Evolutionary conservation across 257 asterid genomes (phyloP).

Genomic region (Solanum piurae): DNA sequence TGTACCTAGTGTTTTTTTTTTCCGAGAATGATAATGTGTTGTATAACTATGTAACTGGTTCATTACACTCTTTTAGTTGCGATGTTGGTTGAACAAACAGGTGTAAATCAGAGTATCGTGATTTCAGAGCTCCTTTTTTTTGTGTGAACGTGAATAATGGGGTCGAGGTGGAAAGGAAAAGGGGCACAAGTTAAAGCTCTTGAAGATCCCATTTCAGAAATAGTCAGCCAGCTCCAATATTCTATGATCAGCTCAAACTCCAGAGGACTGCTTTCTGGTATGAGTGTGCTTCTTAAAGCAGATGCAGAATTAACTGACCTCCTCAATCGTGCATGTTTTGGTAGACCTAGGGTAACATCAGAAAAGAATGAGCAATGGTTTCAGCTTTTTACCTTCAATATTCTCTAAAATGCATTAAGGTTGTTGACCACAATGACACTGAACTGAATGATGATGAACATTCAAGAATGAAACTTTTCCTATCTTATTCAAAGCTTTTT

Average conservation of each 20-base stretch:
- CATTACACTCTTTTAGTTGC: neutral
- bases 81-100: neutral
- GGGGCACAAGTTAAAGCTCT: constrained; percentile 30
- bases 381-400: constrained; percentile 43
- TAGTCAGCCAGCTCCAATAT: constrained; percentile 40
- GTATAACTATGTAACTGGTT: neutral
- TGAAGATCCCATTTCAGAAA: constrained; percentile 29
- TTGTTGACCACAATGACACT: constrained; percentile 26
- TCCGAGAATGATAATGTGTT: neutral
- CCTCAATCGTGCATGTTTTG: constrained; percentile 53
- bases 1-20: neutral
- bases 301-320: constrained; percentile 37
- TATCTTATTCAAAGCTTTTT: constrained; percentile 36
- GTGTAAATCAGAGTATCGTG: neutral
- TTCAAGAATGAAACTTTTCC: constrained; percentile 30
- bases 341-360: constrained; percentile 34
- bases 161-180: constrained; percentile 39
- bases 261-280: constrained; percentile 42
- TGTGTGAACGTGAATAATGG: constrained; percentile 7
- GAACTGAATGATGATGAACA: constrained; percentile 23
- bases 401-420: constrained; percentile 41
- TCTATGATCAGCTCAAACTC: constrained; percentile 38
- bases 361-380: constrained; percentile 60
- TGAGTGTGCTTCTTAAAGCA: constrained; percentile 40
- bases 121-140: too few relatives aligned